Evolutionary conservation across 192 early-diverging fungal species (phyloP).

Genomic region (Backusella liffmaniae): DNA sequence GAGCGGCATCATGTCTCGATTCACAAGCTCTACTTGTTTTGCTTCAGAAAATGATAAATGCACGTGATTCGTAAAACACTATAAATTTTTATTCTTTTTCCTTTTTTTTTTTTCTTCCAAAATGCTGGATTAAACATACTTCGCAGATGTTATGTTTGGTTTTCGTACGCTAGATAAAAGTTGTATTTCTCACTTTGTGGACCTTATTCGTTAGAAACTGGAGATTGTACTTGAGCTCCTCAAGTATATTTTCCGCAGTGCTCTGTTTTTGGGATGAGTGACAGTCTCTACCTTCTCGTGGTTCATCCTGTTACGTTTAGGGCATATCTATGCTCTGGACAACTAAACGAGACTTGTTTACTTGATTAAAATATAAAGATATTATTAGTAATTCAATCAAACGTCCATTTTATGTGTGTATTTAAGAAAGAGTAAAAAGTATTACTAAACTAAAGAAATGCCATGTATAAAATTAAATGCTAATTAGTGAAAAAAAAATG

Average conservation of each 20-base stretch:
- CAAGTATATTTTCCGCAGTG: neutral
- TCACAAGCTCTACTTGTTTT: too few relatives aligned
- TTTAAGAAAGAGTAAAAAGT: neutral
- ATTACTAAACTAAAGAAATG: neutral
- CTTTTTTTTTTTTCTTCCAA: neutral
- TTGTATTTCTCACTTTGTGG: neutral
- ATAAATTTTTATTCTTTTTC: neutral
- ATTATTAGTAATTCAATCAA: neutral
- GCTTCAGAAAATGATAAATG: too few relatives aligned
- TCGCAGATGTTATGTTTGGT: neutral
- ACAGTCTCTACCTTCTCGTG: neutral
- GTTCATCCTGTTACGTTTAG: neutral
- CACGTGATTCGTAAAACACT: too few relatives aligned
- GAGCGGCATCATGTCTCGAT: too few relatives aligned
- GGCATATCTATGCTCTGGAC: neutral
- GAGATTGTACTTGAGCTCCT: neutral
- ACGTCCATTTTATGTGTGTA: neutral
- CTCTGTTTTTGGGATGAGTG: neutral
- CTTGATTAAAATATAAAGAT: neutral
- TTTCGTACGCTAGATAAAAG: neutral
- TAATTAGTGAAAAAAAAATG: too few relatives aligned
- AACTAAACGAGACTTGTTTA: neutral
- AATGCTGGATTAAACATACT: neutral
- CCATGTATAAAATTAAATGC: too few relatives aligned
- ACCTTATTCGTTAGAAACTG: neutral